Conservation (phyloP, 179 eudicot species). For the Patellifolia procumbens region DNA sequence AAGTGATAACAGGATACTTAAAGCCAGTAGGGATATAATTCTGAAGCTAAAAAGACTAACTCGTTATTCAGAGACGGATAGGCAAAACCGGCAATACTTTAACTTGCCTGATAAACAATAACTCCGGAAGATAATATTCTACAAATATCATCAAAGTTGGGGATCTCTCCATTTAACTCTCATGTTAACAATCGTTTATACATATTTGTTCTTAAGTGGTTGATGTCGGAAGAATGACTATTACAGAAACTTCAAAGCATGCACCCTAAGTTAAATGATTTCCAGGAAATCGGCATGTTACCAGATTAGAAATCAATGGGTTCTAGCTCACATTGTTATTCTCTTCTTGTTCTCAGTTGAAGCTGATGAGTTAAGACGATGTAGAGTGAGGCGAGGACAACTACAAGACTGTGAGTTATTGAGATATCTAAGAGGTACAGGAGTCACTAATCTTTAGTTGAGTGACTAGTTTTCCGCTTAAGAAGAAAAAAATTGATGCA, state of each 20-base stretch:
- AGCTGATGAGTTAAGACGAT: not conserved
- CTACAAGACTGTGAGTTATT: not conserved
- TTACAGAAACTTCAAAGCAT: not conserved
- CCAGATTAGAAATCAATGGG: not conserved
- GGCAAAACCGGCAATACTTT: no score
- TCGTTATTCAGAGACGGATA: no score
- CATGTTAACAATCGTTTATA: not conserved
- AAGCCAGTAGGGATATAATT: no score
- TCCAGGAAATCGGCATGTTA: not conserved
- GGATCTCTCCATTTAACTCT: not conserved
- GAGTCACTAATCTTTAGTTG: not conserved
- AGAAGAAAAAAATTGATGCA: not conserved
- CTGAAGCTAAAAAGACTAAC: no score
- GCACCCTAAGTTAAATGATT: not conserved
- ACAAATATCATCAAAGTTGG: not conserved
- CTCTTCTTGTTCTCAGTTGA: not conserved
- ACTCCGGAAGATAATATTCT: no score
- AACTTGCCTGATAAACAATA: no score
- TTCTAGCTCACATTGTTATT: not conserved
- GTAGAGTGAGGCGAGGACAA: not conserved
- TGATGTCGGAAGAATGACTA: not conserved
- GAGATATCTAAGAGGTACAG: not conserved
- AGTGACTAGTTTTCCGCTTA: not conserved
- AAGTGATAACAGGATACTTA: no score
- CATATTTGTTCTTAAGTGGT: not conserved